phyloP scores from a whole-genome alignment of 2,329 filamentous ascomycete species.

The Botrytis porri region DNA sequence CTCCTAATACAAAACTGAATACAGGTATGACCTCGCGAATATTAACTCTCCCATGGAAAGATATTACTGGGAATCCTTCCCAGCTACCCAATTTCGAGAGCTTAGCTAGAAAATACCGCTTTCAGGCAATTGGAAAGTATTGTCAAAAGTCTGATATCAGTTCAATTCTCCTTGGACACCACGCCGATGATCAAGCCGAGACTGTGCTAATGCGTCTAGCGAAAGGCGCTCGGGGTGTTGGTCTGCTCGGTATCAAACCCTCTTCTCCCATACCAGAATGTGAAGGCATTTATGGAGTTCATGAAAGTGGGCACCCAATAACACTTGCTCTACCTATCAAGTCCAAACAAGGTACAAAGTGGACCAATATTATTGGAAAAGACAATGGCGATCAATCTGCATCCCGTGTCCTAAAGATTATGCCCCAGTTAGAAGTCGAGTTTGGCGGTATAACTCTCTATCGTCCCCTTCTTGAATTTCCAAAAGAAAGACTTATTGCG shows the following conservation, averaged over 20 bases:
- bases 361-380: background rate
- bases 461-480: constrained; percentile 67
- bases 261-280: constrained; percentile 79
- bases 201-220: constrained; percentile 79
- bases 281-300: constrained; percentile 67
- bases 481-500: constrained; percentile 69
- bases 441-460: constrained; percentile 64
- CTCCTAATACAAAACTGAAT: background rate
- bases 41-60: constrained; percentile 51
- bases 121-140: constrained; percentile 62
- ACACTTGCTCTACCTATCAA: background rate
- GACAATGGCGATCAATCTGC: background rate
- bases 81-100: constrained; percentile 69
- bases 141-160: constrained; percentile 53
- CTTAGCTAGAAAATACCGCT: constrained; percentile 70
- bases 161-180: constrained; percentile 76
- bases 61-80: constrained; percentile 39
- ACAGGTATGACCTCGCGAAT: constrained; percentile 34
- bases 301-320: constrained; percentile 55
- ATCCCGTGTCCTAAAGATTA: background rate
- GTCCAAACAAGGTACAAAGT: background rate
- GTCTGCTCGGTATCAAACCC: constrained; percentile 66
- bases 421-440: constrained; percentile 41
- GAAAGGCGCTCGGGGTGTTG: constrained; percentile 63
- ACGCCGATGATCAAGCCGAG: constrained; percentile 87